Evolutionary conservation across 202 grass and related monocot genomes (phyloP).

Genomic region (Cymbopogon flexuosus): DNA sequence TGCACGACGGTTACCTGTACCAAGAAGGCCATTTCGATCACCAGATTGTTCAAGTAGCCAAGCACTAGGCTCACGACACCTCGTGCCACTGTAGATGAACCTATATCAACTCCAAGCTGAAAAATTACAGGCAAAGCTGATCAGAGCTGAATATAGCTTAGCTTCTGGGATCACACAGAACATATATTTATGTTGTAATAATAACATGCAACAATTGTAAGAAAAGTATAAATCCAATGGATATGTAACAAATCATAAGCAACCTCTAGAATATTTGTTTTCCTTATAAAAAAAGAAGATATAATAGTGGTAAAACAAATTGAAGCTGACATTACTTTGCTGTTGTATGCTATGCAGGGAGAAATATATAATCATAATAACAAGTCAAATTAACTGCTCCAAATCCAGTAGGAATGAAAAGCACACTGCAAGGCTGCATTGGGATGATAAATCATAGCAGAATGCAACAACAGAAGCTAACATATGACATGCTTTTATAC

Average conservation of each 20-base stretch:
- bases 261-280: background rate
- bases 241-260: background rate
- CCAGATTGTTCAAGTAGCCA: constrained; percentile 87
- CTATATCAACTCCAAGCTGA: constrained; percentile 87
- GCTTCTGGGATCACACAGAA: background rate
- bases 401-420: background rate
- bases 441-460: background rate
- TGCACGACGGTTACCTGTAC: constrained; percentile 53
- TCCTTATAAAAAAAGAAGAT: background rate
- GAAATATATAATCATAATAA: constrained; percentile 2
- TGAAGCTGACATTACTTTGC: background rate
- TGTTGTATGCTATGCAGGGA: background rate
- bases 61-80: constrained; percentile 94
- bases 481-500: constrained; percentile 34
- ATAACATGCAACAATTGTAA: background rate
- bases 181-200: background rate
- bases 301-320: background rate
- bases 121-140: constrained; percentile 27
- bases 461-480: constrained; percentile 14
- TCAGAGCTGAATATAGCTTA: constrained; percentile 8
- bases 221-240: background rate
- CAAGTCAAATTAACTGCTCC: background rate
- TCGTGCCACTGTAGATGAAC: constrained; percentile 85
- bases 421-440: background rate
- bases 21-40: constrained; percentile 97